A percentile compares a stretch with the other conserved stretches of the same genome.
Conservation (phyloP, 2,329 filamentous ascomycete species). For the Fusarium sacchari region DNA sequence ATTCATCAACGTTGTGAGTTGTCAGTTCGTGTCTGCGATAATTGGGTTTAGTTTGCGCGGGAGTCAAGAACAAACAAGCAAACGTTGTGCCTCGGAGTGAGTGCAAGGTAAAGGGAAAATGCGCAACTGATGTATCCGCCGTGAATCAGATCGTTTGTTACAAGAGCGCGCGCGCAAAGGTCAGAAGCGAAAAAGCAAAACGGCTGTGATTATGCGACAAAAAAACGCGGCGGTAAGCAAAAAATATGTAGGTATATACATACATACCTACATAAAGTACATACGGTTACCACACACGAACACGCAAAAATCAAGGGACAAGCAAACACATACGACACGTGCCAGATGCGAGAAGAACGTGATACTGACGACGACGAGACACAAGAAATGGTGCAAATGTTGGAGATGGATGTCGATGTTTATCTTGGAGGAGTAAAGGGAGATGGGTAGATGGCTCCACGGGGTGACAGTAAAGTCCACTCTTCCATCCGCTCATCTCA, state of each 20-base stretch:
- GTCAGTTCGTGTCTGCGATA: neutral
- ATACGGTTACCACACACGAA: neutral
- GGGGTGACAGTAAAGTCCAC: neutral
- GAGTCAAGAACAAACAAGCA: neutral
- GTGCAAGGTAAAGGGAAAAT: neutral
- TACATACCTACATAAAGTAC: neutral
- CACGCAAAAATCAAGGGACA: conserved; percentile 21
- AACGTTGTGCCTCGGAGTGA: neutral
- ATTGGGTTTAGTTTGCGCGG: neutral
- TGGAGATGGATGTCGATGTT: neutral
- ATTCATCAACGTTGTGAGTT: neutral
- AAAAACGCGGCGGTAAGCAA: conserved; percentile 1
- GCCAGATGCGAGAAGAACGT: conserved; percentile 15
- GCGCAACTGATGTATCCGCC: neutral
- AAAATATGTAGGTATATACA: neutral
- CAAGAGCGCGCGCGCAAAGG: neutral
- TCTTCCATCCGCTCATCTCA: neutral
- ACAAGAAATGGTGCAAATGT: neutral
- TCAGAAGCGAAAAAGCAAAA: neutral
- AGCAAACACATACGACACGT: conserved; percentile 15
- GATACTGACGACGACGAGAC: conserved; percentile 12
- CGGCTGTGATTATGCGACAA: conserved; percentile 19
- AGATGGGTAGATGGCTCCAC: neutral
- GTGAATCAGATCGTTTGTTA: neutral
- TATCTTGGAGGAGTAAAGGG: neutral